These are phyloP conservation scores for Neofusicoccum sp. DNA, from an alignment of 2,329 filamentous ascomycete species.

Conservation along the genomic window DNA sequence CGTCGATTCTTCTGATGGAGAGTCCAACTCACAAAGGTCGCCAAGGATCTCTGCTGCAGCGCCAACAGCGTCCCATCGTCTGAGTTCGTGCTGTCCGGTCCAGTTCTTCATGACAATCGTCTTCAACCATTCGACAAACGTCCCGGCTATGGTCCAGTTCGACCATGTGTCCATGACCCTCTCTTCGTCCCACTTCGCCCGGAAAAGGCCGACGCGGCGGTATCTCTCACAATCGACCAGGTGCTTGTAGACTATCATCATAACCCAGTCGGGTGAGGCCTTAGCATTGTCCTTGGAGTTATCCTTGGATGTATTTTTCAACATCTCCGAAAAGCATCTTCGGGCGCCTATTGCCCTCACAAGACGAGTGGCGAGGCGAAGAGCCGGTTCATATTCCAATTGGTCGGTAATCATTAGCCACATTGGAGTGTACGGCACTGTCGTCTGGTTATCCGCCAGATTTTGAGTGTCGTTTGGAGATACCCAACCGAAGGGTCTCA, in stretches of 20 bases:
- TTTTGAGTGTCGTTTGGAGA: conserved; percentile 11
- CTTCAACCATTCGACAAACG: conserved; percentile 68
- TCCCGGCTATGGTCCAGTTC: conserved; percentile 4
- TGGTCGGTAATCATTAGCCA: conserved; percentile 40
- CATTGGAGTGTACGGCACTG: conserved; percentile 10
- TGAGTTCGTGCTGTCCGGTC: conserved; percentile 73
- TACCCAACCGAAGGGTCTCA: conserved; percentile 8
- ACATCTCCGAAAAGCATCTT: conserved; percentile 53
- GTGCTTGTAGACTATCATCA: conserved; percentile 10
- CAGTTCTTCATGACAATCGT: conserved; percentile 77
- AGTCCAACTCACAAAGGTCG: conserved; percentile 65
- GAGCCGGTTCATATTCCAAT: conserved; percentile 55
- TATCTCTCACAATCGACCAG: conserved; percentile 11
- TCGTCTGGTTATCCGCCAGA: conserved; percentile 4
- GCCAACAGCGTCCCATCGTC: conserved; percentile 71
- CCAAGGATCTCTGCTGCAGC: conserved; percentile 75
- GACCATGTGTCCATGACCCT: conserved; percentile 14
- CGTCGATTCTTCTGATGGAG: neutral
- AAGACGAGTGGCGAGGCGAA: conserved; percentile 53
- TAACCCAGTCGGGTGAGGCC: neutral
- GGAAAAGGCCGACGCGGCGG: conserved; percentile 1
- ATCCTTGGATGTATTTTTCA: conserved; percentile 30
- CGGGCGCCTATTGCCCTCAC: conserved; percentile 53
- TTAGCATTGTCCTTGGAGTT: neutral
- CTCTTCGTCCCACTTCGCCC: conserved; percentile 2